Percentiles rank a stretch among this genome's conserved stretches.
Conservation (phyloP, 306 rosid species). For the Lagenaria siceraria region DNA sequence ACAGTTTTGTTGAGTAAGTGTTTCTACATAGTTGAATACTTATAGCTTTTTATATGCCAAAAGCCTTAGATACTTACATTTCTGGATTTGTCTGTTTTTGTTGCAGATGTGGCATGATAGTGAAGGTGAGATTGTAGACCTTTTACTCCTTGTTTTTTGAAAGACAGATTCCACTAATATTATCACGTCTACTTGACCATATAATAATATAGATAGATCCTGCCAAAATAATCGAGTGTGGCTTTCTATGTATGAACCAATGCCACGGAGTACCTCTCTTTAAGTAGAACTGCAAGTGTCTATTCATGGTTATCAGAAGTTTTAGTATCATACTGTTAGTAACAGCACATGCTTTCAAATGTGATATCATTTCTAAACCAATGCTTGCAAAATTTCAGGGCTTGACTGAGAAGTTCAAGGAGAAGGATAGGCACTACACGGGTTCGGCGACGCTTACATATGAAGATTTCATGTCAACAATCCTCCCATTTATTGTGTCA, state of each 20-base stretch:
- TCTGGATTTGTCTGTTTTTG: constrained; percentile 14
- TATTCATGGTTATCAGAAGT: neutral
- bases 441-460: constrained; percentile 63
- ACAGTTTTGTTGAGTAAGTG: constrained; percentile 72
- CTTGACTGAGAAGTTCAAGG: constrained; percentile 76
- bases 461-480: constrained; percentile 58
- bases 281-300: neutral
- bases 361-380: neutral
- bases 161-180: neutral
- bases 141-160: neutral
- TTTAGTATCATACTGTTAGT: neutral
- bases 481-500: constrained; percentile 74
- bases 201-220: neutral
- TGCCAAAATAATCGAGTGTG: neutral
- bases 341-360: neutral
- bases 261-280: neutral
- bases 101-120: constrained; percentile 80
- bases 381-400: constrained; percentile 48
- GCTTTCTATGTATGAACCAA: neutral
- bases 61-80: neutral
- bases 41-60: neutral
- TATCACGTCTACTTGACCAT: neutral
- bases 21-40: neutral
- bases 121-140: constrained; percentile 45
- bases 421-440: constrained; percentile 47